Conservation (phyloP, 2,329 filamentous ascomycete species). For the Fusarium stilboides region DNA sequence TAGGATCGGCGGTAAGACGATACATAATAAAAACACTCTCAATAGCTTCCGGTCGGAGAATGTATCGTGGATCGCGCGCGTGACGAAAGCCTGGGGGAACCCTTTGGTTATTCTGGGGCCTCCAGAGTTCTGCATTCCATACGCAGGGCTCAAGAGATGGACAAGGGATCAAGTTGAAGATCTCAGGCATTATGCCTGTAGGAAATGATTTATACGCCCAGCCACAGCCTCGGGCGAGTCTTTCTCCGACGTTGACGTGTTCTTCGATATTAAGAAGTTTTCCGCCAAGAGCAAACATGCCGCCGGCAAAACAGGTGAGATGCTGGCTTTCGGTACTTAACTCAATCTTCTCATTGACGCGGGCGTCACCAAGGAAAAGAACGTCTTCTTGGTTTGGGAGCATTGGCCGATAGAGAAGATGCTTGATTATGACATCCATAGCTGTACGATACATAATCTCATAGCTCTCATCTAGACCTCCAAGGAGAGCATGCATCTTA, state of each 20-base stretch:
- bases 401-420: slow-evolving; percentile 80
- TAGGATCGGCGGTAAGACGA: slow-evolving; percentile 63
- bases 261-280: slow-evolving; percentile 67
- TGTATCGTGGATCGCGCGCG: slow-evolving; percentile 63
- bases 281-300: slow-evolving; percentile 76
- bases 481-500: slow-evolving; percentile 76
- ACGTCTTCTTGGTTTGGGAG: slow-evolving; percentile 73
- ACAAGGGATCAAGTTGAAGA: slow-evolving; percentile 64
- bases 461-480: slow-evolving; percentile 73
- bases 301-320: slow-evolving; percentile 77
- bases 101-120: slow-evolving; percentile 40
- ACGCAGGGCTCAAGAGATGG: slow-evolving; percentile 53
- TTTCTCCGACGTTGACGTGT: slow-evolving; percentile 64
- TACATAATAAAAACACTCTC: slow-evolving; percentile 66
- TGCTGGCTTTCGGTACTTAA: slow-evolving; percentile 63
- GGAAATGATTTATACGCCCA: slow-evolving; percentile 70
- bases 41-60: slow-evolving; percentile 66
- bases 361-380: slow-evolving; percentile 58
- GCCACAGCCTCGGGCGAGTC: slow-evolving; percentile 67
- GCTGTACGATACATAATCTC: slow-evolving; percentile 75
- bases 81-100: slow-evolving; percentile 74
- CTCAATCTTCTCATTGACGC: slow-evolving; percentile 47
- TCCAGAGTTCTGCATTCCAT: slow-evolving; percentile 52
- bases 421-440: slow-evolving; percentile 71
- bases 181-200: slow-evolving; percentile 72